Conservation (phyloP, 805 yeast species). For the Teunomyces barrocoloradensis region DNA sequence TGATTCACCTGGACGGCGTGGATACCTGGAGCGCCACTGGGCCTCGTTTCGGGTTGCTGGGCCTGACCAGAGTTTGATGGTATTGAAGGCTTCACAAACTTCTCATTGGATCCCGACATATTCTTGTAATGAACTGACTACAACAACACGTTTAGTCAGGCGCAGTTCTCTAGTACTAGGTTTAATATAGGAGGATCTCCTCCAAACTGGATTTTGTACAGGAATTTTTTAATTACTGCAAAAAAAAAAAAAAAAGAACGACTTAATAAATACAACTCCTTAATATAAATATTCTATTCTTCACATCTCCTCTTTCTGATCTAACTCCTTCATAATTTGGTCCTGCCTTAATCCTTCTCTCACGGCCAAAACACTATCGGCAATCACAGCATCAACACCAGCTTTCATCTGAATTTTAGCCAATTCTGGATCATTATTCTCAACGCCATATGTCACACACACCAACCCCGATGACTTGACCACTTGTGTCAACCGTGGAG, state of each 20-base stretch:
- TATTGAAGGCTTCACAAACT: background rate
- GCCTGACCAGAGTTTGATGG: background rate
- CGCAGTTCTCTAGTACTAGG: background rate
- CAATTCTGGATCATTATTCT: conserved; percentile 80
- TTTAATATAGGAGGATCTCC: background rate
- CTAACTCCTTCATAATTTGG: conserved; percentile 11
- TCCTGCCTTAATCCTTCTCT: conserved; percentile 65
- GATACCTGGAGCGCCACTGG: conserved; percentile 35
- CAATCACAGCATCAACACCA: conserved; percentile 98
- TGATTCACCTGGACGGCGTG: conserved; percentile 53
- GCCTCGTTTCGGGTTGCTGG: background rate
- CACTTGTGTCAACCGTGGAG: conserved; percentile 88
- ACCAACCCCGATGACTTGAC: conserved; percentile 89
- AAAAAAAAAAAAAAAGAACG: background rate
- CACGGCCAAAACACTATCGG: conserved; percentile 91
- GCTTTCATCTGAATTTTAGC: conserved; percentile 85
- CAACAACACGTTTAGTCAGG: background rate
- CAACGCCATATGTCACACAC: conserved; percentile 86
- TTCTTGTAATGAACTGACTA: background rate
- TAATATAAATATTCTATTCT: background rate
- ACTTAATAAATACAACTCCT: background rate
- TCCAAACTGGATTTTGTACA: background rate
- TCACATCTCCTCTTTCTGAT: background rate
- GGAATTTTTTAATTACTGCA: background rate
- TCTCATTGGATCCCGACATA: conserved; percentile 1